Conservation (phyloP, 2,329 filamentous ascomycete genomes). For the Proliferodiscus dingleyae region DNA sequence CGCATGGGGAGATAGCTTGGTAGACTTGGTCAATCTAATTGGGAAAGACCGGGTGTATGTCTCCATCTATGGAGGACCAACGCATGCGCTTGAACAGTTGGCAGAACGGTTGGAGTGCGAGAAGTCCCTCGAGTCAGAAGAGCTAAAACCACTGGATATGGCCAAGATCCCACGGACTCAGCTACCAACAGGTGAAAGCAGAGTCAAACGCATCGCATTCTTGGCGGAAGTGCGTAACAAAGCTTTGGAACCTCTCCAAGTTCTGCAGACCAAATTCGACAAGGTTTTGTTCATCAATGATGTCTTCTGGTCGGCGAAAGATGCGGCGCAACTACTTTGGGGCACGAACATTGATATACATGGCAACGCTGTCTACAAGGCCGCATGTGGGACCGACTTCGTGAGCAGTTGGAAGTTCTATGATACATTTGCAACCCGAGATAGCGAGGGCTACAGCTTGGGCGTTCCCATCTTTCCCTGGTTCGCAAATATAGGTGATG, state of each 20-base stretch:
- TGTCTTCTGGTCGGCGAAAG: slow-evolving; percentile 47
- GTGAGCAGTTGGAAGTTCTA: slow-evolving; percentile 64
- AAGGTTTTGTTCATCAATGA: slow-evolving; percentile 65
- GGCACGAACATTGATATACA: slow-evolving; percentile 48
- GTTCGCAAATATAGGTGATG: slow-evolving; percentile 51
- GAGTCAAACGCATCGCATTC: slow-evolving; percentile 70
- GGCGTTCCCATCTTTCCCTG: slow-evolving; percentile 65
- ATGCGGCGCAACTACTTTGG: slow-evolving; percentile 56
- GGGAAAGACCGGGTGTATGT: slow-evolving; percentile 65
- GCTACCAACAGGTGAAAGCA: slow-evolving; percentile 55
- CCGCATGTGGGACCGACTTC: slow-evolving; percentile 68
- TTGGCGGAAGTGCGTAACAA: slow-evolving; percentile 69
- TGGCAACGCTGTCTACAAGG: slow-evolving; percentile 55
- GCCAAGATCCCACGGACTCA: slow-evolving; percentile 53
- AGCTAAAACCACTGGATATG: slow-evolving; percentile 47
- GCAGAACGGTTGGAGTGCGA: slow-evolving; percentile 42
- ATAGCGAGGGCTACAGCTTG: slow-evolving; percentile 57
- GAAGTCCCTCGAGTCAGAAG: slow-evolving; percentile 53
- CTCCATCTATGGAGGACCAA: slow-evolving; percentile 63
- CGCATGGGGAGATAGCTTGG: slow-evolving; percentile 57
- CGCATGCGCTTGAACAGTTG: slow-evolving; percentile 49
- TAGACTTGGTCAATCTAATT: slow-evolving; percentile 59
- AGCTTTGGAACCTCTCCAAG: slow-evolving; percentile 59
- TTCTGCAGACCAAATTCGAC: slow-evolving; percentile 42
- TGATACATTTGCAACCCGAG: slow-evolving; percentile 68